These are phyloP conservation scores for Pneumocystis carinii DNA, from an alignment of 1,139 yeast species.

Conservation along the genomic window DNA sequence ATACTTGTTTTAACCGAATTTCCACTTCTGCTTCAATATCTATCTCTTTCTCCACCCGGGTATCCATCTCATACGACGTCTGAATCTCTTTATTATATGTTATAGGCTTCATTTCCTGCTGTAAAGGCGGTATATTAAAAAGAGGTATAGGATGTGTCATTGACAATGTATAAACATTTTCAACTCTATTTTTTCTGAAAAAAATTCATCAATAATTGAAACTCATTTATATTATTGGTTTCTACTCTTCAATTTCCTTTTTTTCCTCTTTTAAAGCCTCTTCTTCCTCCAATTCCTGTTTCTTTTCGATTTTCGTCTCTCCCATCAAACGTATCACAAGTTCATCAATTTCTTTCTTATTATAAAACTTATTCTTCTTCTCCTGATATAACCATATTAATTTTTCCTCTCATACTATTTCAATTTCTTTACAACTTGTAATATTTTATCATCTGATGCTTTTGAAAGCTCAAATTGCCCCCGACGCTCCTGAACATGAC, in stretches of 20 bases:
- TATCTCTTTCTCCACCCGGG: background rate
- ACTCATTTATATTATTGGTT: background rate
- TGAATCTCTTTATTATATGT: background rate
- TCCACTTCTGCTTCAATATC: constrained; percentile 11
- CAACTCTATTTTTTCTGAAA: constrained; percentile 9
- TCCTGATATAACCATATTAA: background rate
- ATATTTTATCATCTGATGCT: background rate
- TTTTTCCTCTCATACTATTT: background rate
- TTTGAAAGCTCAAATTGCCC: constrained; percentile 4
- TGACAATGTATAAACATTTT: constrained; percentile 6
- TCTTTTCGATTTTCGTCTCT: constrained; percentile 1
- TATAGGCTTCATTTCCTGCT: background rate
- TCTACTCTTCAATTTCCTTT: background rate
- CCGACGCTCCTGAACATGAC: constrained; percentile 22
- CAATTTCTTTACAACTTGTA: background rate
- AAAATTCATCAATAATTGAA: background rate
- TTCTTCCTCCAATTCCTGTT: background rate
- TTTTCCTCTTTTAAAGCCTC: background rate
- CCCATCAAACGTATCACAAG: constrained; percentile 16
- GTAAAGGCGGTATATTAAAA: background rate
- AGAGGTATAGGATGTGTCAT: constrained; percentile 4
- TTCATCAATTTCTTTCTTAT: constrained; percentile 14
- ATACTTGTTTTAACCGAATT: constrained; percentile 14
- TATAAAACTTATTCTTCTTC: background rate
- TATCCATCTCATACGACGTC: background rate